Percentiles rank a stretch among this genome's conserved stretches.
phyloP scores from a whole-genome alignment of 352 stramenopile genomes.

The Saprolegnia parasitica region DNA sequence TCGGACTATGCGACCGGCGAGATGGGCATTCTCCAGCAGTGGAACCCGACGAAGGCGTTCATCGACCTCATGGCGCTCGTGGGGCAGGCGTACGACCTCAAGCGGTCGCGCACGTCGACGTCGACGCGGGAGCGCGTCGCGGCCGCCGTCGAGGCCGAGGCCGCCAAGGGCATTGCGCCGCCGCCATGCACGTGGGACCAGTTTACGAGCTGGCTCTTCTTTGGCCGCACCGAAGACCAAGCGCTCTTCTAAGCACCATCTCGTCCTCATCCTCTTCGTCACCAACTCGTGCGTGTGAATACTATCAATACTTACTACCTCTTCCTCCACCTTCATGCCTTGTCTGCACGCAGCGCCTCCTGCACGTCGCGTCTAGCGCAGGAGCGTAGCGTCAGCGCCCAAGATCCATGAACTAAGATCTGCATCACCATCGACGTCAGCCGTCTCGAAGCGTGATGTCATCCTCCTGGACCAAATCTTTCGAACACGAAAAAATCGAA shows the following conservation, averaged over 20 bases:
- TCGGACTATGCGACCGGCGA: constrained; percentile 98
- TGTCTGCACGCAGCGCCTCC: no score
- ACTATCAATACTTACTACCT: no score
- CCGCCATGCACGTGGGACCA: constrained; percentile 56
- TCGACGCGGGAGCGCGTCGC: constrained; percentile 62
- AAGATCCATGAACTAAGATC: no score
- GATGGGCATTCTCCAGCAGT: constrained; percentile 95
- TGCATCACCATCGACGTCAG: no score
- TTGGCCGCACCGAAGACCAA: constrained; percentile 71
- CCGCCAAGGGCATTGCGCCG: constrained; percentile 47
- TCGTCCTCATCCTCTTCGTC: no score
- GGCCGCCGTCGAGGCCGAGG: constrained; percentile 57
- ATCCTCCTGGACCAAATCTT: no score
- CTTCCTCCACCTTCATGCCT: no score
- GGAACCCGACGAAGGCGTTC: constrained; percentile 97
- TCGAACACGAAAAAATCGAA: no score
- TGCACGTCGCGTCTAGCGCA: no score
- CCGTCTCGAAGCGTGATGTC: no score
- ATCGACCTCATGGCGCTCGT: constrained; percentile 92
- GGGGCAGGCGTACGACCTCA: constrained; percentile 94
- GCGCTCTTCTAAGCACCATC: constrained; percentile 48
- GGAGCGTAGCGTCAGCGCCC: no score
- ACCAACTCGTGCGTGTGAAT: no score
- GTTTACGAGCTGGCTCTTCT: constrained; percentile 63
- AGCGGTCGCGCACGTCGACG: constrained; percentile 86